Evolutionary conservation across 805 yeast species (phyloP).

Genomic region (Spathaspora arborariae): DNA sequence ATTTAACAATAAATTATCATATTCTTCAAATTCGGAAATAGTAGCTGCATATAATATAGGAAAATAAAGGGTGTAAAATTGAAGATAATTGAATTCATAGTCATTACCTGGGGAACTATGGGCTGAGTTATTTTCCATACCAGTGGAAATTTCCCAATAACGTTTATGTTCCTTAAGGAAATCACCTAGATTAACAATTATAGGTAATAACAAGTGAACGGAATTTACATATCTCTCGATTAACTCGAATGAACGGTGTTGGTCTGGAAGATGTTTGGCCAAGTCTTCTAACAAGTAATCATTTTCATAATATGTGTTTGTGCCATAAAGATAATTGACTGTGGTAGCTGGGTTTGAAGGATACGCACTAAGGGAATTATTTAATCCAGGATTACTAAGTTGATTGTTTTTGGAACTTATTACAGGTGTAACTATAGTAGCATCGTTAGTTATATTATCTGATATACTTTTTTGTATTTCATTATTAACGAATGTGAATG

Average conservation of each 20-base stretch:
- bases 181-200: conserved; percentile 42
- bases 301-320: conserved; percentile 36
- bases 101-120: neutral
- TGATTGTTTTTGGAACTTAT: conserved; percentile 5
- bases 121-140: neutral
- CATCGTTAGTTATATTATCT: neutral
- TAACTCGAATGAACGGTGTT: conserved; percentile 43
- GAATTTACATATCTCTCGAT: conserved; percentile 47
- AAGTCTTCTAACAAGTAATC: conserved; percentile 33
- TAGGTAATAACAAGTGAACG: conserved; percentile 54
- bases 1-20: conserved; percentile 42
- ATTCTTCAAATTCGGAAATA: conserved; percentile 57
- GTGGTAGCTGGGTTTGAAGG: conserved; percentile 21
- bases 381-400: conserved; percentile 18
- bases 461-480: conserved; percentile 1
- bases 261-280: conserved; percentile 43
- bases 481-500: conserved; percentile 29
- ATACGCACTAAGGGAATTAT: conserved; percentile 26
- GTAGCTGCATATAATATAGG: conserved; percentile 57
- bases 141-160: conserved; percentile 37
- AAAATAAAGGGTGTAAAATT: conserved; percentile 47
- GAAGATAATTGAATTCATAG: conserved; percentile 32
- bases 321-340: conserved; percentile 34
- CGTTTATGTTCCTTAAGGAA: conserved; percentile 44
- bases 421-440: neutral